A percentile compares a stretch with the other conserved stretches of the same genome.
Evolutionary conservation across 306 rosid genomes (phyloP).

Genomic region (Rosa persica): DNA sequence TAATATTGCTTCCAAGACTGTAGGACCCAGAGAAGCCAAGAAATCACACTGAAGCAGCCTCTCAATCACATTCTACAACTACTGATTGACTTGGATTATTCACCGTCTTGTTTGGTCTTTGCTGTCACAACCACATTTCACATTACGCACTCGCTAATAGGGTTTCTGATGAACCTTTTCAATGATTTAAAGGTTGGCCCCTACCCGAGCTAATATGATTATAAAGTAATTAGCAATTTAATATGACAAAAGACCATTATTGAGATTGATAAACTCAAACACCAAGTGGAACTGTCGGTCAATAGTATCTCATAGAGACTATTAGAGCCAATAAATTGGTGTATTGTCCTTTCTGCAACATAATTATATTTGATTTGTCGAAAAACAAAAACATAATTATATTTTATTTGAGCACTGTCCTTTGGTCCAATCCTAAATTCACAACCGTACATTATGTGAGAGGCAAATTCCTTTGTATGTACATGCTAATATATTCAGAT

Average conservation of each 20-base stretch:
- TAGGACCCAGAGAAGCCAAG: background rate
- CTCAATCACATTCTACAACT: background rate
- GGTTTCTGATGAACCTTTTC: background rate
- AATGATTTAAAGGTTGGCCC: background rate
- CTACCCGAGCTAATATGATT: background rate
- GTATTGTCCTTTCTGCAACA: background rate
- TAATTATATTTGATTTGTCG: background rate
- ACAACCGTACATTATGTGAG: background rate
- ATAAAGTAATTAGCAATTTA: background rate
- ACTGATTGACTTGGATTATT: background rate
- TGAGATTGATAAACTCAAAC: background rate
- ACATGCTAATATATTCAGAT: no score
- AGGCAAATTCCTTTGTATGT: background rate
- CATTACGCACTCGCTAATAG: background rate
- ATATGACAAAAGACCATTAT: background rate
- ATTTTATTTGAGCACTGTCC: background rate
- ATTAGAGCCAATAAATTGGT: background rate
- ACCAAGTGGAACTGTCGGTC: constrained; percentile 24
- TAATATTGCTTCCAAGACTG: background rate
- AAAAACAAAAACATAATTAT: no score
- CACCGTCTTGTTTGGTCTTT: constrained; percentile 14
- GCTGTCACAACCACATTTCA: constrained; percentile 7
- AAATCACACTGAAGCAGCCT: background rate
- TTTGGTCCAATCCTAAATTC: background rate
- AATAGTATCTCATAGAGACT: constrained; percentile 7